phyloP scores from a whole-genome alignment of 805 yeast genomes.

The Sungouiozyma ichnusensis region DNA sequence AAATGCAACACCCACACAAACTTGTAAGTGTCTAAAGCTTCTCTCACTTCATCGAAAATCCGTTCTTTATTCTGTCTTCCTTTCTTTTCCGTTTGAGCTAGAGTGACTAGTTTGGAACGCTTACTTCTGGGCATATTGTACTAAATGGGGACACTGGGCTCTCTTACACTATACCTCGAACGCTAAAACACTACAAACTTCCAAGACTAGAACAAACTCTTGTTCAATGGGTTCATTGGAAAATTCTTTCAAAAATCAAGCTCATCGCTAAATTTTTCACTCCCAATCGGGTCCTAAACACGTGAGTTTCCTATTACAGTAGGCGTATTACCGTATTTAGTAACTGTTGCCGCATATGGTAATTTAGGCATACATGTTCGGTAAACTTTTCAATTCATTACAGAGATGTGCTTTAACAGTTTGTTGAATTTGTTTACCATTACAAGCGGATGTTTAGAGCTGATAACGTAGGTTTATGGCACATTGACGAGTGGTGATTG shows the following conservation, averaged over 20 bases:
- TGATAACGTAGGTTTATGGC: no score
- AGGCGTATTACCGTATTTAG: not conserved
- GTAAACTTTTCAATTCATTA: no score
- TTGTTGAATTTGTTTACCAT: no score
- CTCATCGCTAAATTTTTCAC: not conserved
- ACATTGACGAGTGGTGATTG: no score
- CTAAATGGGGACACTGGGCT: no score
- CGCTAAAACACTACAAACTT: not conserved
- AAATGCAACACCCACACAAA: constrained; percentile 79
- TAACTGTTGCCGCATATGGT: not conserved
- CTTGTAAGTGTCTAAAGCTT: constrained; percentile 62
- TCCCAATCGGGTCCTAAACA: not conserved
- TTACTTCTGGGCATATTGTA: constrained; percentile 91
- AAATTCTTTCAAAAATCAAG: not conserved
- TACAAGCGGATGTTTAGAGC: no score
- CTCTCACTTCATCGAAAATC: constrained; percentile 83
- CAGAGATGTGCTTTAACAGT: no score
- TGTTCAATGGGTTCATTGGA: not conserved
- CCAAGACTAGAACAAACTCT: not conserved
- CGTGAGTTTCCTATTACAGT: not conserved
- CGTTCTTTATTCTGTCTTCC: constrained; percentile 87
- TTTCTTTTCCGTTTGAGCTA: constrained; percentile 93
- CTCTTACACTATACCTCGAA: not conserved
- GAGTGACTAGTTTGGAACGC: constrained; percentile 90
- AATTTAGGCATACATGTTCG: no score